Conservation (phyloP, 2,329 filamentous ascomycete species). For the Hymenotorrendiella dingleyae region DNA sequence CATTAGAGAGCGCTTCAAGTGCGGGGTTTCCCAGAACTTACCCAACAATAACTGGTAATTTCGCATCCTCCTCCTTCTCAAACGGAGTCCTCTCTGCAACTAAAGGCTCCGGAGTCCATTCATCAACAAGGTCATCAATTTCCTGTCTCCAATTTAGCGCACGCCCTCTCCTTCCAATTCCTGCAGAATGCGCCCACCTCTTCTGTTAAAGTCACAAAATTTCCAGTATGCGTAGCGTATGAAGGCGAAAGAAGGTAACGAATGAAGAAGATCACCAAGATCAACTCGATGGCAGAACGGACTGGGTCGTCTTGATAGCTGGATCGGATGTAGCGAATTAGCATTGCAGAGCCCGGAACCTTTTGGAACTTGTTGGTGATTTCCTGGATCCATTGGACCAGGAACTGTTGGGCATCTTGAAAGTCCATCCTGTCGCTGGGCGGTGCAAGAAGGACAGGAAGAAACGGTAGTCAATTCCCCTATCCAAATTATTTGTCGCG, state of each 20-base stretch:
- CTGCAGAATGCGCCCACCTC: constrained; percentile 45
- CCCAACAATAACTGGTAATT: constrained; percentile 82
- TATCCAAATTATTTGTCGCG: too few relatives aligned
- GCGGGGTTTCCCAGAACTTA: too few relatives aligned
- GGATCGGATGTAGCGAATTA: constrained; percentile 91
- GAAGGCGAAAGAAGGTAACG: constrained; percentile 87
- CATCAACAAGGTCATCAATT: constrained; percentile 93
- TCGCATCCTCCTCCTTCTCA: constrained; percentile 79
- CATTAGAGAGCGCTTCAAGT: too few relatives aligned
- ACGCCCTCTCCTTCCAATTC: constrained; percentile 7
- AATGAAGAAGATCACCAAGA: constrained; percentile 92
- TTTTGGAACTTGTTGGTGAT: constrained; percentile 70
- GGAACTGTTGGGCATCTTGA: constrained; percentile 51
- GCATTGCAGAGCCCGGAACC: constrained; percentile 87
- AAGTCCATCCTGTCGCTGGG: constrained; percentile 50
- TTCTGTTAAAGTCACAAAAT: constrained; percentile 82
- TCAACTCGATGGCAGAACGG: constrained; percentile 85
- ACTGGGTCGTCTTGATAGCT: constrained; percentile 98
- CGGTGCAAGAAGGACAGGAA: constrained; percentile 14
- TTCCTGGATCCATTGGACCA: constrained; percentile 46
- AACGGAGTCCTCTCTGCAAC: constrained; percentile 67
- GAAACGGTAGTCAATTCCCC: too few relatives aligned
- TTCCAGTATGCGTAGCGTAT: constrained; percentile 86
- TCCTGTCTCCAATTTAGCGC: constrained; percentile 45
- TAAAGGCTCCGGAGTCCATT: constrained; percentile 92